phyloP scores from a whole-genome alignment of 106 monocot species.

The Allium sativum region DNA sequence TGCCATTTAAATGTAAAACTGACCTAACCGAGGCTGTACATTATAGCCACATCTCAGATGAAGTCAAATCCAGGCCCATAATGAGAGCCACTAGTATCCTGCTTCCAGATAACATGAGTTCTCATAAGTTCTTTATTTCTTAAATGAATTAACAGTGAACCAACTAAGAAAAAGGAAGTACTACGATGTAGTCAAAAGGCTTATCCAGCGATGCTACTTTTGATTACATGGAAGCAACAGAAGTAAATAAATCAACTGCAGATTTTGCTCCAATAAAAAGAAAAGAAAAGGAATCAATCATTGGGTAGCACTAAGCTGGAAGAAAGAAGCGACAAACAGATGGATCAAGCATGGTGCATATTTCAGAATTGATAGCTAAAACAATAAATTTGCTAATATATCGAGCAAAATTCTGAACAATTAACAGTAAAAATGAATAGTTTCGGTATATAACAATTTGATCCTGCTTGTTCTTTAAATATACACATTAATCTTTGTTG shows the following conservation, averaged over 20 bases:
- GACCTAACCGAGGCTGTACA: constrained; percentile 51
- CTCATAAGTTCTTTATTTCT: constrained; percentile 34
- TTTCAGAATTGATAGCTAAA: neutral
- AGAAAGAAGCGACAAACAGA: neutral
- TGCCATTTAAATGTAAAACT: constrained; percentile 46
- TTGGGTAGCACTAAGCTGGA: neutral
- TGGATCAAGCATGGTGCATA: neutral
- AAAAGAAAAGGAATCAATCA: constrained; percentile 7
- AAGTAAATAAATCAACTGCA: neutral
- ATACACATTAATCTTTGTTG: too few species aligned
- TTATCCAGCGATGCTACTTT: constrained; percentile 16
- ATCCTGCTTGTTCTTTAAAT: too few species aligned
- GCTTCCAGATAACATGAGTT: constrained; percentile 55
- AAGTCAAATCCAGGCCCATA: constrained; percentile 34
- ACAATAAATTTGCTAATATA: neutral
- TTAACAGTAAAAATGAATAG: neutral
- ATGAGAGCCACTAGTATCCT: constrained; percentile 43
- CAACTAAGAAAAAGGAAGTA: constrained; percentile 39
- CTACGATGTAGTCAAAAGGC: constrained; percentile 18
- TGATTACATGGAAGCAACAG: constrained; percentile 10
- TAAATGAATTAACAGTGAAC: constrained; percentile 12
- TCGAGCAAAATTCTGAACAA: constrained; percentile 10
- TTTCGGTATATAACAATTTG: too few species aligned
- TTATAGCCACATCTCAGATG: constrained; percentile 53
- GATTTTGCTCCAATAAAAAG: neutral